Evolutionary conservation across 202 grass and related monocot genomes (phyloP), one percentile per base, ranked within the genome.

Genomic region (Bolboschoenoplectus hybrid): DNA sequence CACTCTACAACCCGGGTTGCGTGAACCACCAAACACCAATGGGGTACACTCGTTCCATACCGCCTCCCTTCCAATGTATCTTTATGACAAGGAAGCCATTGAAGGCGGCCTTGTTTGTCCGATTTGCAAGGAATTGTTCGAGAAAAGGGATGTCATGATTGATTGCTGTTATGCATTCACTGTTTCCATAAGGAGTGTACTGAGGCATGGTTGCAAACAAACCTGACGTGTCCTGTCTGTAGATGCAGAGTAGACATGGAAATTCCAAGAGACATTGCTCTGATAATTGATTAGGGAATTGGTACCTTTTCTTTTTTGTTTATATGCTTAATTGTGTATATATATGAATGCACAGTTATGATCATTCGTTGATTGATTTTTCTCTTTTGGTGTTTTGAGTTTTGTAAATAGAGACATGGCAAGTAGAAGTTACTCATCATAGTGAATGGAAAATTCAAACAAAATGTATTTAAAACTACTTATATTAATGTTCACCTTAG

Each of bases 191-290:
- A 63, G 8, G 81, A 71, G 32, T 88, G 87, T 63, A 81, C 85
- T 19, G 71, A 84, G 9, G 67, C 67, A 82, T 88, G 87, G 87
- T 47, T 88, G 82, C 8, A 52, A 20, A 80, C 44, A 57, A 83
- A 88, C 16, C 77, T 77, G n/a, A 85, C 87, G 7, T 88, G 87
- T 12, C 87, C 87, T 34, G 72, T 79, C 2, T 87, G 85, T 87
- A 63, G 85, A 61, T 81, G 74, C 45, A 80, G 41, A 45, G 74
- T 81, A 67, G 85, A 83, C 20, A 68, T 83, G 81, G 81, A 83
- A 68, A n/a, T 83, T 83, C 81, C 60, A 38, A 51, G 58, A 66
- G 81, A 83, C 9, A 52, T 68, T 1, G 41, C 81, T 83, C 16
- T 83, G 6, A 16, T 16, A 8, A 83, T 83, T 36, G 47, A 68